Base-by-base conservation (phyloP, 192 early-diverging fungal species). In the Chytriomyces confervae region DNA sequence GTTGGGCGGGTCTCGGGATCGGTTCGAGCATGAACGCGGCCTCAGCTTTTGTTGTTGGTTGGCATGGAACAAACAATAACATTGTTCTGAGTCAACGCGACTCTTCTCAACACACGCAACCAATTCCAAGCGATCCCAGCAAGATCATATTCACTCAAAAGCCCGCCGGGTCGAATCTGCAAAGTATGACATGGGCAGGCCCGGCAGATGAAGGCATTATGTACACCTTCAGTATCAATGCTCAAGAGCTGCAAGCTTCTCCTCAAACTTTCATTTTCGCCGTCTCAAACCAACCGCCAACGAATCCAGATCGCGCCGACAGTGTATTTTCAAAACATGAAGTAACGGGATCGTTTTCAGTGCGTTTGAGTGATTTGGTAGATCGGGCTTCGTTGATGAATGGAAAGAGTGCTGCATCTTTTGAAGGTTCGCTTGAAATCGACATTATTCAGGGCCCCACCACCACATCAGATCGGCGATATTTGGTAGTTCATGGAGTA, bases 401-500 rank as follows among this genome's bases (percentile, higher is more conserved):
- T 18, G 8, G 18, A 8, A 53, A 8, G 8, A 8, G 9, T 53
- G 51, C 51, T 18, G 18, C 51, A 18, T n/a, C n/a, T n/a, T n/a
- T n/a, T n/a, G n/a, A n/a, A n/a, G n/a, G n/a, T n/a, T n/a, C n/a
- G n/a, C n/a, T n/a, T n/a, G n/a, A n/a, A n/a, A n/a, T n/a, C n/a
- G n/a, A n/a, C n/a, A n/a, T n/a, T n/a, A n/a, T n/a, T n/a, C 8
- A 10, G 18, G 51, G 9, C 8, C 8, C 51, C 18, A 53, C 51
- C 8, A 8, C 51, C 51, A 8, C 8, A 53, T 18, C 51, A 8
- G 51, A 53, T 18, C 8, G 18, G 18, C 8, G 9, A 53, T 18
- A 10, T 18, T 18, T 53, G 9, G 18, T 18, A 18, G 77, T 80
- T 61, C 79, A 80, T 69, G 79, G 79, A 29, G 49, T 76, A n/a